phyloP scores from a whole-genome alignment of 75 land plant species.

The Pinus albicaulis region DNA sequence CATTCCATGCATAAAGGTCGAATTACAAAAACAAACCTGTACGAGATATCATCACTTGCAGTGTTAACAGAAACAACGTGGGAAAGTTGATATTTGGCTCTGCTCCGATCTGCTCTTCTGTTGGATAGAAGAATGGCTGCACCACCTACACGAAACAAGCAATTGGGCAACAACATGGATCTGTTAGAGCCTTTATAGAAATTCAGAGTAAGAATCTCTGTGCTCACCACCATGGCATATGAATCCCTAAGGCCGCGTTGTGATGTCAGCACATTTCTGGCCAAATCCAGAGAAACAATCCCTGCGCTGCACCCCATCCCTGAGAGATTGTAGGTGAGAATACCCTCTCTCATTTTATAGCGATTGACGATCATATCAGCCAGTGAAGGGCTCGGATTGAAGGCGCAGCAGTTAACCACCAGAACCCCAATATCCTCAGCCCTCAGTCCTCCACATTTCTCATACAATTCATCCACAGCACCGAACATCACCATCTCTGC shows the following conservation, averaged over 20 bases:
- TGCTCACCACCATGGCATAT: slow-evolving; percentile 88
- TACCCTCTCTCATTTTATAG: slow-evolving; percentile 90
- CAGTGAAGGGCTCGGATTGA: slow-evolving; percentile 93
- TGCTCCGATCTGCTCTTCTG: slow-evolving; percentile 1
- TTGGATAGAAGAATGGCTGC: slow-evolving; percentile 69
- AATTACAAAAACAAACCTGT: too few relatives aligned
- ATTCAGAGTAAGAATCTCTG: slow-evolving; percentile 77
- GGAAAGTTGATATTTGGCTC: background rate
- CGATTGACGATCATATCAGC: slow-evolving; percentile 90
- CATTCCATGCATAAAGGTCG: too few relatives aligned
- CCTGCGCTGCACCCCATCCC: slow-evolving; percentile 98
- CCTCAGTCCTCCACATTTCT: slow-evolving; percentile 51
- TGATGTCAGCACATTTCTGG: slow-evolving; percentile 54
- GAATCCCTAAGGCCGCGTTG: slow-evolving; percentile 61
- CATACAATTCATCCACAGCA: slow-evolving; percentile 85
- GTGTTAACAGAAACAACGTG: slow-evolving; percentile 32
- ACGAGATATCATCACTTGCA: slow-evolving; percentile 23
- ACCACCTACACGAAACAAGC: slow-evolving; percentile 87
- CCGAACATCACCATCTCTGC: slow-evolving; percentile 79
- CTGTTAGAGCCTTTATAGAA: slow-evolving; percentile 73
- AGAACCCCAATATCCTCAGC: slow-evolving; percentile 88
- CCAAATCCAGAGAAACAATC: slow-evolving; percentile 74
- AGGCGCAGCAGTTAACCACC: slow-evolving; percentile 91
- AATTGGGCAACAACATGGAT: slow-evolving; percentile 83
- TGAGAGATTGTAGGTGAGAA: slow-evolving; percentile 75